These are phyloP conservation scores for Incumbomyces delicatus DNA, from an alignment of 2,329 filamentous ascomycete genomes.

Conservation along the genomic window DNA sequence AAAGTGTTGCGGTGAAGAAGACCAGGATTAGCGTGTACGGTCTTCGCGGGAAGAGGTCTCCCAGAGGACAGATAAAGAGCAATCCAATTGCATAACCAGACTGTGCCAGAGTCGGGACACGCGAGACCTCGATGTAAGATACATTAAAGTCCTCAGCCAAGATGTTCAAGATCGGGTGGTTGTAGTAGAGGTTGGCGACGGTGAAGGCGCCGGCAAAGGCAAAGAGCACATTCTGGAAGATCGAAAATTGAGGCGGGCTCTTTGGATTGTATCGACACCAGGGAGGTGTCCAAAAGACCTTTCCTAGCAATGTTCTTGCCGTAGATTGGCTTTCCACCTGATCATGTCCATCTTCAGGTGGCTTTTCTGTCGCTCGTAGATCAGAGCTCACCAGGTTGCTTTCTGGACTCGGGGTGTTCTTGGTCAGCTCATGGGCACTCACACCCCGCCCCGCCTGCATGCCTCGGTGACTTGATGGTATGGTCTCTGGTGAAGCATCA, in stretches of 20 bases:
- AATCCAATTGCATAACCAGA: slow-evolving; percentile 68
- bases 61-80: slow-evolving; percentile 64
- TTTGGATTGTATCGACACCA: slow-evolving; percentile 59
- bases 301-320: neutral
- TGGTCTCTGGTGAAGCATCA: too few relatives aligned
- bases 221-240: slow-evolving; percentile 51
- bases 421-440: too few relatives aligned
- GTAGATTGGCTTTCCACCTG: too few relatives aligned
- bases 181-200: slow-evolving; percentile 74
- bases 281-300: slow-evolving; percentile 51
- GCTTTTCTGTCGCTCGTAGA: too few relatives aligned
- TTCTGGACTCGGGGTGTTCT: too few relatives aligned
- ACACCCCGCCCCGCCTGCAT: too few relatives aligned
- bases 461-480: too few relatives aligned
- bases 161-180: slow-evolving; percentile 67
- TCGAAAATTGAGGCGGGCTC: slow-evolving; percentile 57
- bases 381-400: too few relatives aligned
- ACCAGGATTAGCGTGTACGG: slow-evolving; percentile 58
- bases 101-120: slow-evolving; percentile 67
- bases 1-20: slow-evolving; percentile 57
- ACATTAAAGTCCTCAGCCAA: slow-evolving; percentile 63
- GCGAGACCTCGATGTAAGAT: slow-evolving; percentile 55
- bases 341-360: too few relatives aligned
- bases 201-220: slow-evolving; percentile 48
- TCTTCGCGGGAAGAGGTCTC: slow-evolving; percentile 57